phyloP scores from a whole-genome alignment of 2,329 filamentous ascomycete genomes.

The Helicocarpus griseus region DNA sequence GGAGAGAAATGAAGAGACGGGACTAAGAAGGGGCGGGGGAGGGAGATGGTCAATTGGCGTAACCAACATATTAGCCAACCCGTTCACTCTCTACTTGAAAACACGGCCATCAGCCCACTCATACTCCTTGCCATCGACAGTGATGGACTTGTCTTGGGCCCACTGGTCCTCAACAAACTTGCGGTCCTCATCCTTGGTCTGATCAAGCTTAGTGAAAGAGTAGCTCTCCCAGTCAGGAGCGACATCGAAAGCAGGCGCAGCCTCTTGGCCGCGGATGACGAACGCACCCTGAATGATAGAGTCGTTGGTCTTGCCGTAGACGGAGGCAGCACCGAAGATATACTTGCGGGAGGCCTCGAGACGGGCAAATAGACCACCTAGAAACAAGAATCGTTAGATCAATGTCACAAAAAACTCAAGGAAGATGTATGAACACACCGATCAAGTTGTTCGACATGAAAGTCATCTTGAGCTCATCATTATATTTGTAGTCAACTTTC shows the following conservation, averaged over 20 bases:
- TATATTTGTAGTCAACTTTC: conserved; percentile 97
- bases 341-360: conserved; percentile 97
- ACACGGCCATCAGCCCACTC: conserved; percentile 88
- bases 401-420: neutral
- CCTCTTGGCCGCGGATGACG: conserved; percentile 85
- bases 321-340: conserved; percentile 82
- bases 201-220: conserved; percentile 92
- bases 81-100: conserved; percentile 69
- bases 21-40: neutral
- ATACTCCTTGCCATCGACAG: conserved; percentile 78
- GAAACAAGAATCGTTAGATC: neutral
- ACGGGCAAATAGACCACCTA: conserved; percentile 87
- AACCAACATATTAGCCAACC: conserved; percentile 1
- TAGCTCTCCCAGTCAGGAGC: conserved; percentile 97
- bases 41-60: neutral
- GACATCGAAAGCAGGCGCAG: conserved; percentile 80
- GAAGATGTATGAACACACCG: conserved; percentile 38
- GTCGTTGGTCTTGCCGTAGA: conserved; percentile 82
- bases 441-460: conserved; percentile 99
- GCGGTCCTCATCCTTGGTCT: conserved; percentile 70
- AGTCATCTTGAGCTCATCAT: conserved; percentile 88
- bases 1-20: neutral
- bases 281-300: conserved; percentile 90
- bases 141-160: conserved; percentile 81
- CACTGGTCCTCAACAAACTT: conserved; percentile 80